Conservation (phyloP, 2,329 filamentous ascomycete genomes). For the Amesomyces nigricolor region DNA sequence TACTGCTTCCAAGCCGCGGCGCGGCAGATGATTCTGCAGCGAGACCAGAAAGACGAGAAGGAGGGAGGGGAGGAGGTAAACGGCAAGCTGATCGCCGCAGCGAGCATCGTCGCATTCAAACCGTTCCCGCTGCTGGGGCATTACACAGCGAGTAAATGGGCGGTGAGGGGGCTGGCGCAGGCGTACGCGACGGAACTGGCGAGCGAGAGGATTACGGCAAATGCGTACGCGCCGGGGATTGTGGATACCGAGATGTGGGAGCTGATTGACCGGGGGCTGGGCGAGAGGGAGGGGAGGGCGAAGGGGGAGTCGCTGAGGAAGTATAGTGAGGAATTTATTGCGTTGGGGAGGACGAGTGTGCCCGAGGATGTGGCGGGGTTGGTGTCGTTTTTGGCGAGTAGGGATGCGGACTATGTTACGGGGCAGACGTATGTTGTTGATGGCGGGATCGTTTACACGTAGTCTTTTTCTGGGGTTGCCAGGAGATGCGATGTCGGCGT, state of each 20-base stretch:
- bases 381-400: constrained; percentile 39
- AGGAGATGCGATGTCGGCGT: too few relatives aligned
- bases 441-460: constrained; percentile 22
- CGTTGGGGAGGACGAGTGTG: constrained; percentile 41
- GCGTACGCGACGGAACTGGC: constrained; percentile 63
- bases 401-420: constrained; percentile 24
- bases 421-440: constrained; percentile 22
- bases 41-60: not conserved
- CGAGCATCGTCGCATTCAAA: constrained; percentile 55
- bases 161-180: constrained; percentile 60
- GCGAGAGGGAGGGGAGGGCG: constrained; percentile 43
- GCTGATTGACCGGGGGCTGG: constrained; percentile 56
- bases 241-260: constrained; percentile 66
- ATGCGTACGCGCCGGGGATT: constrained; percentile 63
- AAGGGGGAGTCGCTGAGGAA: constrained; percentile 20
- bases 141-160: constrained; percentile 62
- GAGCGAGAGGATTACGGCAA: constrained; percentile 58
- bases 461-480: not conserved
- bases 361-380: constrained; percentile 46
- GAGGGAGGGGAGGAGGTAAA: constrained; percentile 30
- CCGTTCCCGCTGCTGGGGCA: constrained; percentile 53
- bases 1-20: constrained; percentile 60
- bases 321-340: constrained; percentile 19
- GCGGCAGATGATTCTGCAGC: constrained; percentile 59
- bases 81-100: constrained; percentile 48